Base-by-base conservation (phyloP, 2,329 filamentous ascomycete genomes). In the Colletotrichum somersetense region DNA sequence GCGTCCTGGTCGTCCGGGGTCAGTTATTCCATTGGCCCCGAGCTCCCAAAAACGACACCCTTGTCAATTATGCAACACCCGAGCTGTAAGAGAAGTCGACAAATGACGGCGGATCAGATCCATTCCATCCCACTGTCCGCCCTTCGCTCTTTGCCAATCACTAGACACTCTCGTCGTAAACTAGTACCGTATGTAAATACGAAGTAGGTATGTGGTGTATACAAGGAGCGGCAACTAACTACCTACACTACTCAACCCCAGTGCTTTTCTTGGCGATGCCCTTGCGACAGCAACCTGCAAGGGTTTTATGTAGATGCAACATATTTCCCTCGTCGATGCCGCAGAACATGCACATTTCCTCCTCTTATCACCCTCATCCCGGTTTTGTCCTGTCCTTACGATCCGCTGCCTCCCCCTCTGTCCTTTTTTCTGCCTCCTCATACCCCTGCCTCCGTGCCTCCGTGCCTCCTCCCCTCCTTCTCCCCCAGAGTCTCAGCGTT, bases 21-120 rank as follows among this genome's bases (percentile, higher is more conserved):
- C 38, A 23, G 23, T 16, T n/a, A 33, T 59, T 50, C 42, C n/a
- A 67, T 62, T 70, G 62, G 7, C 59, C 30, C 33, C 35, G 44
- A 23, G 33, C n/a, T 40, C 23, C 46, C 48, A 40, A 26, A 26
- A 52, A 57, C 57, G 40, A 63, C 35, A 35, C 53, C 70, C 70
- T 66, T 50, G 58, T 7, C 55, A 16, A 42, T 61, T 53, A 38
- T 71, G 67, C 67, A 67, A 73, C 67, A 73, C 62, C 57, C 35
- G 50, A 67, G 35, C 62, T 71, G 67, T 71, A 56, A 73, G 53
- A 73, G 71, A 71, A 71, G 55, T 66, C 62, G 18, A 57, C 38
- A 35, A 71, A 40, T 46, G 70, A 66, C 11, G 59, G 59, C 44
- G 53, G 65, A 62, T 65, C 44, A 46, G 65, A 62, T 65, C 66